These are phyloP conservation scores for Kwoniella shivajii DNA, from an alignment of 1,284 basidiomycete species.

Conservation along the genomic window DNA sequence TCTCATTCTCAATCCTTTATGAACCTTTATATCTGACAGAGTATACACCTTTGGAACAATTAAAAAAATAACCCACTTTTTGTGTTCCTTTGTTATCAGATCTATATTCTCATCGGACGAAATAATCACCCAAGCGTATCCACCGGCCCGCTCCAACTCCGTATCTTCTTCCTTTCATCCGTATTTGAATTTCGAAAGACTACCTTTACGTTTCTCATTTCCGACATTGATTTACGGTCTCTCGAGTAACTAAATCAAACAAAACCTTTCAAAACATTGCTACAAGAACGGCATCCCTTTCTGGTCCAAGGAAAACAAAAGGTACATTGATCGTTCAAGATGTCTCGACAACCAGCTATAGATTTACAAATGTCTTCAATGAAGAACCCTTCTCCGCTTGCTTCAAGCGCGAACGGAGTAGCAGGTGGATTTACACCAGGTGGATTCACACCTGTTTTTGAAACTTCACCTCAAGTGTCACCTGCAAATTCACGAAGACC, in stretches of 20 bases:
- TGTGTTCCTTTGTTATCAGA: not conserved
- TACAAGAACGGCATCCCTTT: too few species aligned
- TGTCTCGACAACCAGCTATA: constrained; percentile 14
- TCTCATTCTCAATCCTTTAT: too few species aligned
- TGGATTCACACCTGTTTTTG: constrained; percentile 13
- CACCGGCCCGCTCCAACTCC: constrained; percentile 1
- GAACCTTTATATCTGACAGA: too few species aligned
- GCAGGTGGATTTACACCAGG: constrained; percentile 1
- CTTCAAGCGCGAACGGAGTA: constrained; percentile 7
- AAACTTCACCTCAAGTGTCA: constrained; percentile 23
- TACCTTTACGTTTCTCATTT: not conserved
- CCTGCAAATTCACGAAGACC: constrained; percentile 26
- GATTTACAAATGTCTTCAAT: constrained; percentile 23
- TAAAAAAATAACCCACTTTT: not conserved
- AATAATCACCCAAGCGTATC: too few species aligned
- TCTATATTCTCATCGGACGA: not conserved
- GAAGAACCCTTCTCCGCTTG: constrained; percentile 9
- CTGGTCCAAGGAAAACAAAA: too few species aligned
- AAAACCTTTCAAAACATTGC: too few species aligned
- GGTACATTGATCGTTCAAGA: too few species aligned
- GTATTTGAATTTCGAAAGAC: not conserved
- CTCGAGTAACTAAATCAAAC: too few species aligned
- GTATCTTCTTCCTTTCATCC: not conserved
- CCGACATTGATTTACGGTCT: not conserved
- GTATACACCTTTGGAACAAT: too few species aligned